These are phyloP conservation scores for Colletotrichum liaoningense DNA, from an alignment of 2,329 filamentous ascomycete species.

Conservation along the genomic window DNA sequence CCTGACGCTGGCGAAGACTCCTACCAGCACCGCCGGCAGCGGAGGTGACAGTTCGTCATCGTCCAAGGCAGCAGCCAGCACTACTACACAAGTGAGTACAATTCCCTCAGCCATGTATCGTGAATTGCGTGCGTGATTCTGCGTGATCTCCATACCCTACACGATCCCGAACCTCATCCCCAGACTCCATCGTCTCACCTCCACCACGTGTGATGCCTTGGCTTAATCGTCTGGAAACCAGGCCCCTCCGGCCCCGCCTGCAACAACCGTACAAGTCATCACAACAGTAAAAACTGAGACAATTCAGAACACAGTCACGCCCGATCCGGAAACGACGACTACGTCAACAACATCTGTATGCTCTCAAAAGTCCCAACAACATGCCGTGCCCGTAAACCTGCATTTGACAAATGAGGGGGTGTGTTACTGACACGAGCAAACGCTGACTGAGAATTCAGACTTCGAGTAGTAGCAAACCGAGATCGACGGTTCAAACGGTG, in stretches of 20 bases:
- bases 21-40: constrained; percentile 65
- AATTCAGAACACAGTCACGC: constrained; percentile 50
- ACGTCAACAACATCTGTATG: constrained; percentile 36
- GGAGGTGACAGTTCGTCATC: constrained; percentile 34
- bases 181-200: constrained; percentile 2
- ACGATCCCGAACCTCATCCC: neutral
- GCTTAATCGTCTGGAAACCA: constrained; percentile 40
- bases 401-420: constrained; percentile 14
- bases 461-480: constrained; percentile 11
- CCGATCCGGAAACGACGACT: constrained; percentile 39
- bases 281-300: constrained; percentile 44
- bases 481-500: constrained; percentile 58
- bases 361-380: constrained; percentile 17
- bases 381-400: constrained; percentile 18
- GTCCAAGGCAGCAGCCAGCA: constrained; percentile 31
- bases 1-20: constrained; percentile 62
- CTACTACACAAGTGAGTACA: constrained; percentile 39
- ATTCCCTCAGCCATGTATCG: neutral
- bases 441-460: constrained; percentile 14
- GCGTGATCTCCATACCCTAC: constrained; percentile 17
- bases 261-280: constrained; percentile 34
- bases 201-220: constrained; percentile 28
- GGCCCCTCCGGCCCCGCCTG: constrained; percentile 39
- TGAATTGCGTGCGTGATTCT: constrained; percentile 33
- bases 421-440: neutral